Base-by-base conservation (phyloP, 2,329 filamentous ascomycete species). In the Fusarium albidum region DNA sequence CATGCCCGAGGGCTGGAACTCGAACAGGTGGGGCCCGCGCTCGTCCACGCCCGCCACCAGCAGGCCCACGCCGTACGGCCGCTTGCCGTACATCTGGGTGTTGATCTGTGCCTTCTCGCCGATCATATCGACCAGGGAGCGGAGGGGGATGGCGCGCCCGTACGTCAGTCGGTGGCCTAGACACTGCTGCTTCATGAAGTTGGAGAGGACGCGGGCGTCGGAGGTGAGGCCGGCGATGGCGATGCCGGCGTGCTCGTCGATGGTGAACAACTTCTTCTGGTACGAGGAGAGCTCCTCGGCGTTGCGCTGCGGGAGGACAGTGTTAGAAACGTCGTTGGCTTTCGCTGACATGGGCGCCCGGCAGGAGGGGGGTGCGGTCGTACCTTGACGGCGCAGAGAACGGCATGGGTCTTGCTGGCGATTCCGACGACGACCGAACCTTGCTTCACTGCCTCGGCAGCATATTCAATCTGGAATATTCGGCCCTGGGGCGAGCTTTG, bases 171-270 rank as follows among this genome's bases (percentile, higher is more conserved):
- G 92, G 69, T 95, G 94, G 70, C 91, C 90, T 70, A 99, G 91
- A 61, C 92, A 96, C 80, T 98, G 95, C 79, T 96, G 92, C 82
- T 97, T 98, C 94, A 99, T 98, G 82, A 97, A 99, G 86, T 99
- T 99, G 82, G 93, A 97, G 68, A 99, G 92, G 68, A 99, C 95
- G 71, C 95, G 95, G 72, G 94, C 95, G 77, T 99, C 95, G 53
- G 94, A 97, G 65, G 95, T 95, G 59, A 99, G 91, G 68, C 95
- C 95, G 65, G 95, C 95, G 69, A 99, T 96, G 69, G 94, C 92
- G 70, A 99, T 88, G 66, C 93, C 95, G 68, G 95, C 89, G 77
- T 99, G 95, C 69, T 94, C 91, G 77, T 99, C 95, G 78, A 99
- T 89, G 68, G 89, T 86, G 77, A 99, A 97, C 73, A 99, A 88